A percentile compares a stretch with the other conserved stretches of the same genome.
phyloP scores from a whole-genome alignment of 306 rosid species.

The Castanea mollissima region DNA sequence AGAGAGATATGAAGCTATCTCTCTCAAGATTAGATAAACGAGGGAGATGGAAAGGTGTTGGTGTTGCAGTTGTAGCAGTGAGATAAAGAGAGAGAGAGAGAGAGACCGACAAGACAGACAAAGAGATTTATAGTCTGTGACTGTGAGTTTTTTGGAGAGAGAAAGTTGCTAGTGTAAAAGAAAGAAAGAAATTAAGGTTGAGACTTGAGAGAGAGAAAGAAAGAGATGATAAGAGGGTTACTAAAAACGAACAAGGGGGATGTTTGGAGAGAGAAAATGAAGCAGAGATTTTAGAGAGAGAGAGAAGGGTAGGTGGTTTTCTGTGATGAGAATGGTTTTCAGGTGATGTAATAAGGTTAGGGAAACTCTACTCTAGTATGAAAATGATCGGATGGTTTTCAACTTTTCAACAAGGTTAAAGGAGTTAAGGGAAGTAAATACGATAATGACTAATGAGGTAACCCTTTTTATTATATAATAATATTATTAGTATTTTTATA shows the following conservation, averaged over 20 bases:
- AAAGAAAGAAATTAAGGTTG: conserved; percentile 7
- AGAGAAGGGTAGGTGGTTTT: conserved; percentile 19
- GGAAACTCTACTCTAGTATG: conserved; percentile 22
- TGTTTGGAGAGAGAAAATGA: not conserved
- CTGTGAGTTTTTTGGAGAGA: conserved; percentile 5
- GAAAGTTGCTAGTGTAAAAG: not conserved
- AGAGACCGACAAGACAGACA: not conserved
- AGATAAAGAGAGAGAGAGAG: not conserved
- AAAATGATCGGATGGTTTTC: not conserved
- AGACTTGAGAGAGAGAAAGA: conserved; percentile 1
- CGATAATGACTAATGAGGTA: not conserved
- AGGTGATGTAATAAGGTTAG: conserved; percentile 8
- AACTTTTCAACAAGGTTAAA: not conserved
- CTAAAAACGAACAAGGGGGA: conserved; percentile 24
- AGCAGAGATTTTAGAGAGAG: not conserved
- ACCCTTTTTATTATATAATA: not conserved
- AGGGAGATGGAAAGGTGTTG: too few relatives aligned
- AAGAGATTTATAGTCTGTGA: conserved; percentile 16
- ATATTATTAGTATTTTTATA: not conserved
- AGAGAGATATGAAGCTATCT: not conserved
- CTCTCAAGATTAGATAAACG: too few relatives aligned
- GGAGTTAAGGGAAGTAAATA: not conserved
- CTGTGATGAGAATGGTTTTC: conserved; percentile 24
- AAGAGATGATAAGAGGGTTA: conserved; percentile 13
- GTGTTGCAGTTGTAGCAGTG: not conserved